phyloP scores from a whole-genome alignment of 805 yeast species.

The Metschnikowia lochheadii region DNA sequence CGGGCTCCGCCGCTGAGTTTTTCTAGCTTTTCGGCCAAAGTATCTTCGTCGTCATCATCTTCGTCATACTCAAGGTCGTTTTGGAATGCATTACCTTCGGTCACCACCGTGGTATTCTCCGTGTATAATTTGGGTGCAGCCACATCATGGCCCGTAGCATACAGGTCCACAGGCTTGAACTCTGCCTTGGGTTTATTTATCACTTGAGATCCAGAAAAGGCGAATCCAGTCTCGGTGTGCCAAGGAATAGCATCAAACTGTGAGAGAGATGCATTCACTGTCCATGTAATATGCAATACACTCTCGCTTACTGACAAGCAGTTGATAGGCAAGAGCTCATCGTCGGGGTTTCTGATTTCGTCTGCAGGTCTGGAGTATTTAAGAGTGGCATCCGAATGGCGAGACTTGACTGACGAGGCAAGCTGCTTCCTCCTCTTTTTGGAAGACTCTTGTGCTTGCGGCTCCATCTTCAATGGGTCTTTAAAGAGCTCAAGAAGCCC shows the following conservation, averaged over 20 bases:
- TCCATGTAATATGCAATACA: conserved; percentile 43
- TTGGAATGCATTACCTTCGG: conserved; percentile 58
- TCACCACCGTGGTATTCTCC: conserved; percentile 57
- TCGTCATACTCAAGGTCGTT: conserved; percentile 49
- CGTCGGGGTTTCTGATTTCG: conserved; percentile 30
- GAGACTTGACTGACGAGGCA: conserved; percentile 42
- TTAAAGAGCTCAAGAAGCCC: conserved; percentile 72
- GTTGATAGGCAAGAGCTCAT: conserved; percentile 26
- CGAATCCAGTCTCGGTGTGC: conserved; percentile 31
- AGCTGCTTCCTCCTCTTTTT: conserved; percentile 45
- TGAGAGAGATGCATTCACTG: conserved; percentile 56
- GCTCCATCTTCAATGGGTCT: conserved; percentile 44
- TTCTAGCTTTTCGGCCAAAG: conserved; percentile 54
- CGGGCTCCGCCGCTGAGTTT: conserved; percentile 25
- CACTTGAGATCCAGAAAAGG: conserved; percentile 21
- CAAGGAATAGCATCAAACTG: conserved; percentile 54
- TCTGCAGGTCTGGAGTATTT: conserved; percentile 45
- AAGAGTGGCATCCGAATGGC: conserved; percentile 45
- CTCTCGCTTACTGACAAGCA: conserved; percentile 20
- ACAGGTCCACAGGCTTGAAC: conserved; percentile 37
- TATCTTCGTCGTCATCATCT: conserved; percentile 40
- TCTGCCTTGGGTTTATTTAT: conserved; percentile 39
- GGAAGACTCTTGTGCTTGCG: conserved; percentile 13
- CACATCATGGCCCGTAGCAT: conserved; percentile 46
- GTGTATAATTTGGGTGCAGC: conserved; percentile 53